Evolutionary conservation across 106 monocot genomes (phyloP).

Genomic region (Agapanthus africanus): DNA sequence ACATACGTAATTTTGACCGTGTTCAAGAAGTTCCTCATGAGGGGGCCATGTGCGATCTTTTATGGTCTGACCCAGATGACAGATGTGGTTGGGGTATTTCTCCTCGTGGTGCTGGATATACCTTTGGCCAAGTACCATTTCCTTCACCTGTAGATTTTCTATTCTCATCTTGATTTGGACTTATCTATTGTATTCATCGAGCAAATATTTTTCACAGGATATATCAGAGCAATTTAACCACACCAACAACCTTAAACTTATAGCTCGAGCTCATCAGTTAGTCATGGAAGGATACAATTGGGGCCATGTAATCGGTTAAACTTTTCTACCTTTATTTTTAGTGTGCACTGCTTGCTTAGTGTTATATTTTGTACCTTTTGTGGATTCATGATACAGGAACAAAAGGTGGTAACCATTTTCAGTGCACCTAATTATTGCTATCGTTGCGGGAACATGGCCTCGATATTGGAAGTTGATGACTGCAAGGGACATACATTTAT

Average conservation of each 20-base stretch:
- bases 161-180: background rate
- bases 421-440: slow-evolving; percentile 99
- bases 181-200: background rate
- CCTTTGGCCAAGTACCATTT: slow-evolving; percentile 67
- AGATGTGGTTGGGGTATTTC: slow-evolving; percentile 90
- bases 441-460: slow-evolving; percentile 98
- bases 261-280: slow-evolving; percentile 97
- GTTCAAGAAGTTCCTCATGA: slow-evolving; percentile 95
- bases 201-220: slow-evolving; percentile 48
- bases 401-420: slow-evolving; percentile 99
- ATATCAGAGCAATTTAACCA: slow-evolving; percentile 99
- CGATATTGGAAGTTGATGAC: slow-evolving; percentile 99
- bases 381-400: slow-evolving; percentile 49
- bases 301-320: slow-evolving; percentile 67
- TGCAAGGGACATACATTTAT: slow-evolving; percentile 96
- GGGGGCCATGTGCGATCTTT: slow-evolving; percentile 84
- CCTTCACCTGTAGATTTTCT: background rate
- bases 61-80: slow-evolving; percentile 95
- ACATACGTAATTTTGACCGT: slow-evolving; percentile 77
- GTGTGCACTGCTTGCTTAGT: background rate
- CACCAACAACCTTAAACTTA: slow-evolving; percentile 87
- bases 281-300: slow-evolving; percentile 99
- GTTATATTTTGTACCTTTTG: background rate
- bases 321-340: background rate
- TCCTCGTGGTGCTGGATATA: slow-evolving; percentile 86